A percentile compares a stretch with the other conserved stretches of the same genome.
These are phyloP conservation scores for Camellia lanceoleosa DNA, from an alignment of 148 eudicot species.

Conservation along the genomic window DNA sequence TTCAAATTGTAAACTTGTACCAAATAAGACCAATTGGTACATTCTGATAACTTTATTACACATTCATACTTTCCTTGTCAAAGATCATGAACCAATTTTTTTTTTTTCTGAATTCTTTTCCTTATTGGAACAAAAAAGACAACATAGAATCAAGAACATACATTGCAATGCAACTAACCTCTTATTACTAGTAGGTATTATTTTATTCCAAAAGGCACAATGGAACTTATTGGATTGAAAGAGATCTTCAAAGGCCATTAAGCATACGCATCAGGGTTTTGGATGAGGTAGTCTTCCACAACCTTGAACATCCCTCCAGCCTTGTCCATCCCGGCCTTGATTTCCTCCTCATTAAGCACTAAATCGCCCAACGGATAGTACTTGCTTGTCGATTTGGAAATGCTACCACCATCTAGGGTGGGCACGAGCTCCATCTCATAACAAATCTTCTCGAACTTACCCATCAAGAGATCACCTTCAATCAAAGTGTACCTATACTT, in stretches of 20 bases:
- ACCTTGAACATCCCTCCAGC: slow-evolving; percentile 14
- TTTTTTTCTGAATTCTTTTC: too few relatives aligned
- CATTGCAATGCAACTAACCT: too few relatives aligned
- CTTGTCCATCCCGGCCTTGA: slow-evolving; percentile 14
- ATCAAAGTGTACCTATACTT: background rate
- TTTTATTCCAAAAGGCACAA: too few relatives aligned
- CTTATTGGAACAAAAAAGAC: too few relatives aligned
- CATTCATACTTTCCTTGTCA: too few relatives aligned
- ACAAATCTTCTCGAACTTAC: background rate
- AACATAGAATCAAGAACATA: too few relatives aligned
- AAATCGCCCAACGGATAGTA: background rate
- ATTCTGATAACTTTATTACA: too few relatives aligned
- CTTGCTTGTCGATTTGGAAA: background rate
- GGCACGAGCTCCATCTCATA: background rate
- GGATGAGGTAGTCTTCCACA: slow-evolving; percentile 23
- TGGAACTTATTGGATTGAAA: too few relatives aligned
- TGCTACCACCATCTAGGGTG: background rate
- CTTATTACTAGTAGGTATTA: too few relatives aligned
- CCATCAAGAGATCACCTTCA: background rate
- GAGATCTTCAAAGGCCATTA: background rate
- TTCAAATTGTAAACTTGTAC: too few relatives aligned
- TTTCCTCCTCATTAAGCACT: slow-evolving; percentile 10
- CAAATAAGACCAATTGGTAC: too few relatives aligned
- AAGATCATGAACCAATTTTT: too few relatives aligned
- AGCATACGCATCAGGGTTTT: slow-evolving; percentile 22